phyloP scores from a whole-genome alignment of 495 filamentous ascomycete genomes.

The Neurospora sp. region DNA sequence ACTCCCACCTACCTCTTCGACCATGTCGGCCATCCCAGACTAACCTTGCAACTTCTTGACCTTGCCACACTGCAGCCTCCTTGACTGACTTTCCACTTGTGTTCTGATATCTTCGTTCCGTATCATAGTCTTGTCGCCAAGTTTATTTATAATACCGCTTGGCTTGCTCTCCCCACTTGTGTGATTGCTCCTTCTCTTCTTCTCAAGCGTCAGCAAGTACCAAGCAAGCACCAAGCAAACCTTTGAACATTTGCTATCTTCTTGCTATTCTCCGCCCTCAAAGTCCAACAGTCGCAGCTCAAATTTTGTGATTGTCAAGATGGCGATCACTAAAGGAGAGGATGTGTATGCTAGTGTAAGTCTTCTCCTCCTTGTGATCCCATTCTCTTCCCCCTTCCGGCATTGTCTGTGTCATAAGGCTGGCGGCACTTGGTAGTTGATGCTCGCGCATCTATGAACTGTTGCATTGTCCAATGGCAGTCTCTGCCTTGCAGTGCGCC shows the following conservation, averaged over 20 bases:
- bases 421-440: background rate
- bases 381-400: background rate
- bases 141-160: background rate
- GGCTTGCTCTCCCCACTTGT: background rate
- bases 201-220: background rate
- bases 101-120: background rate
- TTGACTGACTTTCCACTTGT: background rate
- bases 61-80: background rate
- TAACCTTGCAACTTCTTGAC: background rate
- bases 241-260: background rate
- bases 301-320: constrained; percentile 8
- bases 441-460: background rate
- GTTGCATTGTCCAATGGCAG: constrained; percentile 4
- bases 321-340: constrained; percentile 22
- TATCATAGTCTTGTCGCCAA: background rate
- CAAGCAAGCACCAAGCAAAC: background rate
- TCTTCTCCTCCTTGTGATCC: constrained; percentile 1
- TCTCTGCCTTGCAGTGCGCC: background rate
- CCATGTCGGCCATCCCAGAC: background rate
- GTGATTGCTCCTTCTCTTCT: background rate
- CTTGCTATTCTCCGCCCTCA: background rate
- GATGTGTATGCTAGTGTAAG: constrained; percentile 50
- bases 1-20: background rate
- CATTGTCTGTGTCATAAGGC: background rate
- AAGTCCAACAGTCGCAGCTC: background rate